Evolutionary conservation across 208 protist species (phyloP).

Genomic region (Crithidia sp.): DNA sequence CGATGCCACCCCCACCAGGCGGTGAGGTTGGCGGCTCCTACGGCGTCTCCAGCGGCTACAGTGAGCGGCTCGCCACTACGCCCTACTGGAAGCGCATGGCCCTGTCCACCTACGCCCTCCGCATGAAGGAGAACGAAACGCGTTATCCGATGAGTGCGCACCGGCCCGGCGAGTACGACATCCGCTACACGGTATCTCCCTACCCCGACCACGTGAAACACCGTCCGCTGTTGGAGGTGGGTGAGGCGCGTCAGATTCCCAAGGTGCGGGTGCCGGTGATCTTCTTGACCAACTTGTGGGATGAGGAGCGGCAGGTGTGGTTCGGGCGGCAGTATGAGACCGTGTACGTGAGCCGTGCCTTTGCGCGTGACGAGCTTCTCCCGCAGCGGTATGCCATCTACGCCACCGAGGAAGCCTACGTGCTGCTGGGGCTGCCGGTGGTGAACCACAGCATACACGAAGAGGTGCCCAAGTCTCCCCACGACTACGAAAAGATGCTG

Average conservation of each 20-base stretch:
- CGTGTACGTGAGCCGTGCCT: slow-evolving; percentile 71
- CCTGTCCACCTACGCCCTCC: slow-evolving; percentile 72
- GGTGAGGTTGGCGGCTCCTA: slow-evolving; percentile 87
- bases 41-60: slow-evolving; percentile 86
- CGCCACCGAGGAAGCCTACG: slow-evolving; percentile 86
- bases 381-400: slow-evolving; percentile 90
- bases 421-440: slow-evolving; percentile 77
- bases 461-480: slow-evolving; percentile 79
- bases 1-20: slow-evolving; percentile 83
- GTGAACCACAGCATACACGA: slow-evolving; percentile 80
- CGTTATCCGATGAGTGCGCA: slow-evolving; percentile 83
- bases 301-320: slow-evolving; percentile 68
- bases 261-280: slow-evolving; percentile 81
- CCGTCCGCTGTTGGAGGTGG: slow-evolving; percentile 82
- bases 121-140: slow-evolving; percentile 87
- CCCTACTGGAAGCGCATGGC: slow-evolving; percentile 93
- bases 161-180: slow-evolving; percentile 84
- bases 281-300: slow-evolving; percentile 85
- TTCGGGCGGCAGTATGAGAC: slow-evolving; percentile 86
- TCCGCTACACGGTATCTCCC: slow-evolving; percentile 76
- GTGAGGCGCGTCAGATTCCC: slow-evolving; percentile 81
- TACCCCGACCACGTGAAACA: slow-evolving; percentile 83
- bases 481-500: slow-evolving; percentile 83
- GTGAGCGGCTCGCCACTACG: slow-evolving; percentile 76
- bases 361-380: slow-evolving; percentile 82